Base-by-base conservation (phyloP, 352 stramenopile genomes). In the Peronospora farinosa region DNA sequence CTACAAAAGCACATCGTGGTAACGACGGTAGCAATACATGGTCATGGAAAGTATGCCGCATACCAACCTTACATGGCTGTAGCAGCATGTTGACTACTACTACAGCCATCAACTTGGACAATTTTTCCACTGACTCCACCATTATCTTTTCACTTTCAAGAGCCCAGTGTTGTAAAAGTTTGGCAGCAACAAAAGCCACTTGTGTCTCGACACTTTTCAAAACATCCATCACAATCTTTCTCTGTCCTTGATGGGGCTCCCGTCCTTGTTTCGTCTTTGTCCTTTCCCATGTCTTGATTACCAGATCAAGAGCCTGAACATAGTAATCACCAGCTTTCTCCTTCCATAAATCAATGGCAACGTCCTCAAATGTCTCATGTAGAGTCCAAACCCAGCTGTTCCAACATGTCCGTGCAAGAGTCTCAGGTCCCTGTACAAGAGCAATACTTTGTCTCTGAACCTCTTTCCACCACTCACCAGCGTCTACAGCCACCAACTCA, bases 401-500 rank as follows among this genome's bases (percentile, higher is more conserved):
- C 13, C 13, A 16, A 21, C 5, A 21, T 21, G 1, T 21, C 19
- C 1, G 19, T 3, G 19, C 19, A 21, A 32, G 57, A 13, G 52
- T 32, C 28, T 41, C 17, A 12, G 45, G 57, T n/a, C 23, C 47
- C 35, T 59, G 48, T 7, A 54, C 50, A 13, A 49, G 47, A 5
- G 51, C 41, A 23, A 67, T 45, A 11, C 58, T 72, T 23, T 63
- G 50, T 12, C 40, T 50, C 51, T 78, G 57, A 11, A 81, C 50
- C 21, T 76, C 62, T 7, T 59, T 47, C 71, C 71, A 81, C 71
- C 71, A 81, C 49, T 61, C 63, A 11, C 28, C 32, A 7, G 42
- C 68, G 41, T 76, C 61, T 54, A 76, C 67, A 11, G 36, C 36
- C 17, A 78, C 47, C 40, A 50, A 42, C 31, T 66, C 47, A n/a